A percentile compares a stretch with the other conserved stretches of the same genome.
Evolutionary conservation across 2,329 filamentous ascomycete species (phyloP).

Genomic region (Emergomyces orientalis): DNA sequence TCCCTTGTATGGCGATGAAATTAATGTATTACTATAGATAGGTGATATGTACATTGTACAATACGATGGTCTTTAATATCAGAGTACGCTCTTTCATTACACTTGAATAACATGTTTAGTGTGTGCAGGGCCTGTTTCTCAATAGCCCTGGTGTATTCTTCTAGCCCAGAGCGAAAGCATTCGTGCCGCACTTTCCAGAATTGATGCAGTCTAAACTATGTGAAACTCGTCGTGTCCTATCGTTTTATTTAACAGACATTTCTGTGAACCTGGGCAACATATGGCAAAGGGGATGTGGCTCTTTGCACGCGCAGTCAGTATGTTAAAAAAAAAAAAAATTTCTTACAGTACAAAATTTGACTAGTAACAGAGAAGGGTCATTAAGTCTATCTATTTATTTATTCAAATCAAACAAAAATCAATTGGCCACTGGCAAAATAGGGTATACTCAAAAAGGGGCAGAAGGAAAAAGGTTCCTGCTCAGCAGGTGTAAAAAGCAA

Average conservation of each 20-base stretch:
- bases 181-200: background rate
- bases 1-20: background rate
- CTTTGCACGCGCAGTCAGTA: too few relatives aligned
- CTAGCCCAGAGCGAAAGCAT: too few relatives aligned
- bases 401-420: background rate
- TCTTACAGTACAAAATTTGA: too few relatives aligned
- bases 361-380: too few relatives aligned
- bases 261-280: background rate
- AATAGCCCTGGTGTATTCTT: background rate
- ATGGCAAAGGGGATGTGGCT: background rate
- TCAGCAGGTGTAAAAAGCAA: background rate
- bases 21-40: background rate
- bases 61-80: background rate
- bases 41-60: background rate
- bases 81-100: background rate
- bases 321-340: too few relatives aligned
- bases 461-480: background rate
- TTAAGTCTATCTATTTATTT: background rate
- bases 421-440: background rate
- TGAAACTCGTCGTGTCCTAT: background rate
- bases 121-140: background rate
- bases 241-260: background rate
- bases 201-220: background rate
- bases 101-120: background rate
- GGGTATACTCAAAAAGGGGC: background rate